Base-by-base conservation (phyloP, 2,329 filamentous ascomycete species). In the Rhinocladiella mackenziei region DNA sequence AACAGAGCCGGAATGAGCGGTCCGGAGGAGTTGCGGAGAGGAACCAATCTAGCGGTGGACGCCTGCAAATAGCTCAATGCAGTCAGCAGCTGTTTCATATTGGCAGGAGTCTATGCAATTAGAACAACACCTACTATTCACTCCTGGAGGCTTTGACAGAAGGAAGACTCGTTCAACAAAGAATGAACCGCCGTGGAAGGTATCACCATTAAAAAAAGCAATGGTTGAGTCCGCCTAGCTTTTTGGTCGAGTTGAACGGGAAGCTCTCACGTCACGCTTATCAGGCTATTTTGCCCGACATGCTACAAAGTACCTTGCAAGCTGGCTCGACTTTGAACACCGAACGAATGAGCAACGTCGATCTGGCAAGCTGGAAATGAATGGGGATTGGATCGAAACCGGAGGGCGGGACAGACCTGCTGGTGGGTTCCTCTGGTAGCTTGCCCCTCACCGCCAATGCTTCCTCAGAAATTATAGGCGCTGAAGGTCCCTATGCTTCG, bases 211-310 rank as follows among this genome's bases (percentile, higher is more conserved):
- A 29, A 39, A 48, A 46, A 53, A 53, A 48, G 36, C 30, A 48
- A 46, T 34, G 28, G 50, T 53, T 53, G 45, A 53, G 37, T 17
- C 41, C 7, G 32, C 17, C 18, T 22, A 35, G 18, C n/a, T n/a
- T n/a, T 35, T 35, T n/a, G 17, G 5, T 20, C 32, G 5, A 35
- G 32, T 35, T 15, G 44, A 30, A 42, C 47, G 50, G 50, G n/a
- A n/a, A 53, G 46, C 46, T 36, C 40, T 42, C 43, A 53, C 50
- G 50, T 53, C 50, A 53, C 50, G 50, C 50, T 50, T 47, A 47
- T 47, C 38, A 29, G 19, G 22, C 18, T 35, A 11, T 19, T n/a
- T 11, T 35, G n/a, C 32, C 32, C 14, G 32, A 35, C 18, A 20
- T 4, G 31, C 28, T 37, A 17, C 26, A 29, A 18, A 31, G 30